Evolutionary conservation across 768 basidiomycete genomes (phyloP), one percentile per base, ranked within the genome.

Genomic region (Phylloporus sp.): DNA sequence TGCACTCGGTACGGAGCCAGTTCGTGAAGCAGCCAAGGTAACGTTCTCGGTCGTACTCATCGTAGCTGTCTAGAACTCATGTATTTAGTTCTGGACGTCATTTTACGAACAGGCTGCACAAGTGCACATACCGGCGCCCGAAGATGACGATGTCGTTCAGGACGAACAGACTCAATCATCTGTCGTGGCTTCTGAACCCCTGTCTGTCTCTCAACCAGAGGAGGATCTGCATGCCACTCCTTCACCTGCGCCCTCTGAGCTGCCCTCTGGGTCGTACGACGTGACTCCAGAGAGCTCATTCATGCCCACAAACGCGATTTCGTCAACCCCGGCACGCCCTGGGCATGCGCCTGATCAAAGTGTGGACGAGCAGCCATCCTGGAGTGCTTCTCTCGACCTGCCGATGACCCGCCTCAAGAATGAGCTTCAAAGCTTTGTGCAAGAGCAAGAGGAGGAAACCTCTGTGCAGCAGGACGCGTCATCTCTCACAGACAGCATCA

Each of bases 51-150:
- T 45, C 7, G n/a, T 38, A 44, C 10, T 23, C 23, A 6, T 42
- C 31, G 41, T 39, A 22, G 29, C 5, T 40, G 9, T 34, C 13
- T 20, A 32, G 27, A 20, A 24, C 8, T 2, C 24, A 1, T 26
- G 18, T 41, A 5, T 23, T 0, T 60, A 95, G 95, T 97, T 97
- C 67, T 98, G 95, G 95, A 86, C 86, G 5, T 87, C 90, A 0
- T 98, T 99, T 76, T 97, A 94, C 64, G 94, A 97, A 63, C 82
- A 88, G 53, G 92, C 94, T 9, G 95, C 95, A 4, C 86, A 91
- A 59, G 86, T 93, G 26, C 82, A 85, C 35, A 86, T 94, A 39
- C 85, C 87, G 5, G 82, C 82, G 2, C 83, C 77, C 29, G 90
- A 84, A 13, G 85, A 90, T 50, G 77, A 81, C 52, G 81, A 79